A percentile compares a stretch with the other conserved stretches of the same genome.
phyloP scores from a whole-genome alignment of 352 stramenopile species.

The Peronospora belbahrii region DNA sequence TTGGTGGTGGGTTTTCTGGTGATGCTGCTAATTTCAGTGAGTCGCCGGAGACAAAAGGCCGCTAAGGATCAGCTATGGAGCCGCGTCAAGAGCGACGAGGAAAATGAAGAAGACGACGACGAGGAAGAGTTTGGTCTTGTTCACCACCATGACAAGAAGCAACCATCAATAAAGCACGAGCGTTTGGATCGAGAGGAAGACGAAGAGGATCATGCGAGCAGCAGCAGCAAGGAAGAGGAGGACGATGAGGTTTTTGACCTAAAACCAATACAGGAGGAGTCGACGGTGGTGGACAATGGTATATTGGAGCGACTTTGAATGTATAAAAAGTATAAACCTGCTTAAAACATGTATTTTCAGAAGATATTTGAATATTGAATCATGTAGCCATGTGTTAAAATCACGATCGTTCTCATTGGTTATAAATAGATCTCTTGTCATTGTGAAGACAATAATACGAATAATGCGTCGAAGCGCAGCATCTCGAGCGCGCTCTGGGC shows the following conservation, averaged over 20 bases:
- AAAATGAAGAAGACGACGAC: conserved; percentile 57
- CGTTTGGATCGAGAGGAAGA: conserved; percentile 26
- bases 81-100: conserved; percentile 59
- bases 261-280: conserved; percentile 28
- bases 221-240: conserved; percentile 64
- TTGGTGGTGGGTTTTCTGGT: conserved; percentile 68
- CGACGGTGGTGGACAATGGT: conserved; percentile 45
- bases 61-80: conserved; percentile 55
- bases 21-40: conserved; percentile 52
- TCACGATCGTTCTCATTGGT: conserved; percentile 2
- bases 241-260: conserved; percentile 71
- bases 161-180: conserved; percentile 29
- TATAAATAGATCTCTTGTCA: conserved; percentile 15
- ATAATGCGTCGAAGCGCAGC: not conserved
- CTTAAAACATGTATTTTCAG: conserved; percentile 5
- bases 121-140: conserved; percentile 56
- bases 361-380: not conserved
- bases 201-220: conserved; percentile 25
- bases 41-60: conserved; percentile 46
- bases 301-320: conserved; percentile 56
- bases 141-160: conserved; percentile 19
- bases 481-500: no score
- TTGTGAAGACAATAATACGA: not conserved
- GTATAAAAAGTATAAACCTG: no score
- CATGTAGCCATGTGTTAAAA: conserved; percentile 3